Conservation (phyloP, 768 basidiomycete genomes). For the Leucogyrophana mollusca region DNA sequence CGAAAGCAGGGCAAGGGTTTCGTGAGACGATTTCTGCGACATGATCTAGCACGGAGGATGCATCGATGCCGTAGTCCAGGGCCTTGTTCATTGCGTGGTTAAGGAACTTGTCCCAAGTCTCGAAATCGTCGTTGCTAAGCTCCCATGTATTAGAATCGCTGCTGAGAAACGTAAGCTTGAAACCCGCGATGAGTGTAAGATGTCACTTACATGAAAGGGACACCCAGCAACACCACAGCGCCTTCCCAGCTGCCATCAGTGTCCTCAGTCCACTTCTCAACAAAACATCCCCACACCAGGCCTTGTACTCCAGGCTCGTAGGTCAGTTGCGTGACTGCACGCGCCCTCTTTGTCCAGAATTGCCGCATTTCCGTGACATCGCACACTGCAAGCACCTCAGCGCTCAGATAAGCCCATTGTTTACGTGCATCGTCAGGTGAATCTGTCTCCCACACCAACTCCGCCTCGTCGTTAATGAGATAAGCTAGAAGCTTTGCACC, state of each 20-base stretch:
- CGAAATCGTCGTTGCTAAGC: constrained; percentile 50
- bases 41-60: constrained; percentile 50
- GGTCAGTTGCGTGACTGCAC: constrained; percentile 19
- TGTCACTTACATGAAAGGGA: constrained; percentile 60
- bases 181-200: constrained; percentile 5
- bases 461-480: constrained; percentile 47
- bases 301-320: constrained; percentile 44
- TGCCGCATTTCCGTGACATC: constrained; percentile 44
- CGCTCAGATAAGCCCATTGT: constrained; percentile 61
- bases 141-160: constrained; percentile 51
- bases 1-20: constrained; percentile 37
- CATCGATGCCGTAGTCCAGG: constrained; percentile 59
- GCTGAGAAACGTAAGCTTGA: constrained; percentile 8
- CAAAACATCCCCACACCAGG: constrained; percentile 56
- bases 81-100: constrained; percentile 51
- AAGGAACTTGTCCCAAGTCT: constrained; percentile 60
- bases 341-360: constrained; percentile 46
- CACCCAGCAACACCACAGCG: constrained; percentile 47
- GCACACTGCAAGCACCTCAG: constrained; percentile 50
- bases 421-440: constrained; percentile 42
- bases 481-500: constrained; percentile 46
- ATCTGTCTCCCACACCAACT: constrained; percentile 43
- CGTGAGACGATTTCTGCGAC: constrained; percentile 48
- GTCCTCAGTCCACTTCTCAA: constrained; percentile 53
- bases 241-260: constrained; percentile 52